A percentile compares a stretch with the other conserved stretches of the same genome.
These are phyloP conservation scores for Theileria sp. DNA, from an alignment of 169 alveolate genomes.

Conservation along the genomic window DNA sequence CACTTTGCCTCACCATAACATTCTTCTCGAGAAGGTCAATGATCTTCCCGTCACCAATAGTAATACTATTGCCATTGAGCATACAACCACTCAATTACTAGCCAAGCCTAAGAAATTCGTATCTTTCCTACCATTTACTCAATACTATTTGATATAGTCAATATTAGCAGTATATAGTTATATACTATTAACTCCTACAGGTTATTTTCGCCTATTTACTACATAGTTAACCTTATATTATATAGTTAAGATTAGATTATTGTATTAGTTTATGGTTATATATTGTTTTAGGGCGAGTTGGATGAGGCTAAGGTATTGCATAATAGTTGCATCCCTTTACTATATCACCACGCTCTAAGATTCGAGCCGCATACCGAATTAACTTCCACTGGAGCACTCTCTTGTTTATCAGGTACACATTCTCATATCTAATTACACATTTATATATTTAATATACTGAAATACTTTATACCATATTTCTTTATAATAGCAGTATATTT, in stretches of 20 bases:
- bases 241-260: too few relatives aligned
- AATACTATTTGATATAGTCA: neutral
- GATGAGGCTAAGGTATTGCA: slow-evolving; percentile 63
- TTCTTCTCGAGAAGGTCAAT: slow-evolving; percentile 11
- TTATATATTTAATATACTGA: neutral
- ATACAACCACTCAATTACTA: neutral
- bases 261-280: neutral
- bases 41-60: neutral
- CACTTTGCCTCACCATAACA: slow-evolving; percentile 5
- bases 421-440: neutral
- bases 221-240: too few relatives aligned
- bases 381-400: slow-evolving; percentile 83
- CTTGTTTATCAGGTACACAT: slow-evolving; percentile 74
- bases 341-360: slow-evolving; percentile 79
- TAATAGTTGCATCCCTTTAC: slow-evolving; percentile 66
- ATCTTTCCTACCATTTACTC: neutral
- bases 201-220: too few relatives aligned
- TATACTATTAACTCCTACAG: too few relatives aligned
- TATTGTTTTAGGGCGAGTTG: slow-evolving; percentile 45
- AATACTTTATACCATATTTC: neutral
- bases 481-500: neutral
- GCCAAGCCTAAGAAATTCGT: neutral
- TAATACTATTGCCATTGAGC: neutral
- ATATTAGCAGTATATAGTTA: neutral
- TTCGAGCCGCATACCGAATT: slow-evolving; percentile 77